A percentile compares a stretch with the other conserved stretches of the same genome.
These are phyloP conservation scores for Lodderomyces beijingensis DNA, from an alignment of 1,139 yeast genomes.

Conservation along the genomic window DNA sequence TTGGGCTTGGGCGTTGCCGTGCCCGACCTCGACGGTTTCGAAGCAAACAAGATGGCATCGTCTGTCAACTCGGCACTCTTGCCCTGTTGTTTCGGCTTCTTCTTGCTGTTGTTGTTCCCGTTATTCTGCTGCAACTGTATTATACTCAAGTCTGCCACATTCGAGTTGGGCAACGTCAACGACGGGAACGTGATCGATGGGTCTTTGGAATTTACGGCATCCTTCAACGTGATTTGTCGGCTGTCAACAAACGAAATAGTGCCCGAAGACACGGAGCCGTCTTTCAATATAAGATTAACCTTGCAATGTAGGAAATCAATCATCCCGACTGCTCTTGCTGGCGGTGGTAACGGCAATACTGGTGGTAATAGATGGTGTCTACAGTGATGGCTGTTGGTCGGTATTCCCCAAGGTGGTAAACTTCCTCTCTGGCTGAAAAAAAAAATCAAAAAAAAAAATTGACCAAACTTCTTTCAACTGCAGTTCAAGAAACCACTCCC, in stretches of 20 bases:
- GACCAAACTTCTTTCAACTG: no score
- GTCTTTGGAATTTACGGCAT: slow-evolving; percentile 23
- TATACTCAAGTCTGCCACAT: slow-evolving; percentile 48
- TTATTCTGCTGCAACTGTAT: slow-evolving; percentile 31
- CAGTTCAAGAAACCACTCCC: no score
- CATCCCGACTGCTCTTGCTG: no score
- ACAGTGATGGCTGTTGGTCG: no score
- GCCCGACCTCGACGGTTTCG: slow-evolving; percentile 10
- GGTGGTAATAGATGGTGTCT: no score
- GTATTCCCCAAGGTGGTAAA: no score
- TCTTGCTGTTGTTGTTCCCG: slow-evolving; percentile 14
- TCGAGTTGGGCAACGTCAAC: slow-evolving; percentile 26
- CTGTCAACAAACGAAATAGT: slow-evolving; percentile 41
- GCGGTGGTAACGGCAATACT: no score
- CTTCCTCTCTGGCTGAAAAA: no score
- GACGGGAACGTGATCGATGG: slow-evolving; percentile 17
- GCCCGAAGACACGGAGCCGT: slow-evolving; percentile 44
- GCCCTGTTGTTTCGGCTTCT: slow-evolving; percentile 14
- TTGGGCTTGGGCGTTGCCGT: slow-evolving; percentile 7
- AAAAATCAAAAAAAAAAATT: no score
- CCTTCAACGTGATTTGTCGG: slow-evolving; percentile 33
- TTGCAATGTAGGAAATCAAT: slow-evolving; percentile 52
- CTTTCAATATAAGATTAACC: slow-evolving; percentile 47
- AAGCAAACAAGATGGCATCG: slow-evolving; percentile 26
- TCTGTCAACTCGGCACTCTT: slow-evolving; percentile 15